phyloP scores from a whole-genome alignment of 208 protist species.

The Trypanosoma cruzi region DNA sequence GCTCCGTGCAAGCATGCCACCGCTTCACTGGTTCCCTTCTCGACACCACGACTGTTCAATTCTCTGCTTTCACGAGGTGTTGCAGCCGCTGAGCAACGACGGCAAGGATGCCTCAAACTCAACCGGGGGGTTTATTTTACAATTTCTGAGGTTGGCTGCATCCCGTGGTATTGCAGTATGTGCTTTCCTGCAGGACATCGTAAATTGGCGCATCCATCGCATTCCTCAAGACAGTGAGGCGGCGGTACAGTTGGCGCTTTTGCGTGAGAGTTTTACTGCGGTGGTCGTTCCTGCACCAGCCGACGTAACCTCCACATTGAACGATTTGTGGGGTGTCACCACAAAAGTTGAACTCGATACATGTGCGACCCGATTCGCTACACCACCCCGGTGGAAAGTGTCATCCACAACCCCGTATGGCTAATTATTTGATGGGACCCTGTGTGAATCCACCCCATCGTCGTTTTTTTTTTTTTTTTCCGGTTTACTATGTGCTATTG shows the following conservation, averaged over 20 bases:
- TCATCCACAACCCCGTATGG: background rate
- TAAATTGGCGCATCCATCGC: constrained; percentile 6
- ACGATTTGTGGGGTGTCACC: too few species aligned
- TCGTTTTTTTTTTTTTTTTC: background rate
- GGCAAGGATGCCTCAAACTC: background rate
- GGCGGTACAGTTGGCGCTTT: constrained; percentile 12
- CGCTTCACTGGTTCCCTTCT: constrained; percentile 5
- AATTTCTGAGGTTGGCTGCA: background rate
- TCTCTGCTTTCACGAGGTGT: constrained; percentile 21
- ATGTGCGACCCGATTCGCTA: background rate
- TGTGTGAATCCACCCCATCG: too few species aligned
- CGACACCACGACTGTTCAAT: constrained; percentile 1
- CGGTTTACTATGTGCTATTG: too few species aligned
- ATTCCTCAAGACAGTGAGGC: constrained; percentile 1
- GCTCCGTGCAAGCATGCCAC: constrained; percentile 8
- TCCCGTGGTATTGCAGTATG: constrained; percentile 1
- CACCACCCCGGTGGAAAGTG: background rate
- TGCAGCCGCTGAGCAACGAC: background rate
- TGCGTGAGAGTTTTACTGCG: constrained; percentile 11
- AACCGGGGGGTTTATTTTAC: background rate
- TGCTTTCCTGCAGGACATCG: background rate
- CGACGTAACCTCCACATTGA: too few species aligned
- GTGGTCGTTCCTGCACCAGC: background rate
- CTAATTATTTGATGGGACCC: background rate
- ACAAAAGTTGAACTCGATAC: background rate